phyloP scores from a whole-genome alignment of 257 asterid species.

The Penstemon eatonii region DNA sequence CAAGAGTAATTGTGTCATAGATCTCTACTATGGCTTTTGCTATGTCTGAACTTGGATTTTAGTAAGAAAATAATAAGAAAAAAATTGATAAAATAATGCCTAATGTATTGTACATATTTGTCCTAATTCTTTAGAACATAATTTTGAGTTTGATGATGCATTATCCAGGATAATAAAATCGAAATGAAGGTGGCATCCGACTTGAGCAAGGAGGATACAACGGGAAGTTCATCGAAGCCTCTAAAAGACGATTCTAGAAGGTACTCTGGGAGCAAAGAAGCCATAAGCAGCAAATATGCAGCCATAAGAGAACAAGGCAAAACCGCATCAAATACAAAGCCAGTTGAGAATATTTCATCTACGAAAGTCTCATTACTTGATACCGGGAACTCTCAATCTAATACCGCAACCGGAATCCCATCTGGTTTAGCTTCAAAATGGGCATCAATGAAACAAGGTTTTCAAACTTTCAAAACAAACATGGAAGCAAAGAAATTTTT shows the following conservation, averaged over 20 bases:
- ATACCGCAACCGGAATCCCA: constrained; percentile 32
- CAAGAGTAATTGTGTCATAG: no score
- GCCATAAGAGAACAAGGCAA: constrained; percentile 76
- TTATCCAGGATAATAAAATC: constrained; percentile 48
- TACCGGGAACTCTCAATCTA: constrained; percentile 42
- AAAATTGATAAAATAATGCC: no score
- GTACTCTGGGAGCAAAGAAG: constrained; percentile 79
- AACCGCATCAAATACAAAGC: constrained; percentile 37
- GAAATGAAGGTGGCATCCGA: constrained; percentile 54
- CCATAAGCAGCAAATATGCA: constrained; percentile 78
- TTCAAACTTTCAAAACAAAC: constrained; percentile 68
- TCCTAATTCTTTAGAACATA: not conserved
- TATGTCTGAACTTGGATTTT: no score
- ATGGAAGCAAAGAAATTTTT: constrained; percentile 72
- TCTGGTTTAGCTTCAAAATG: constrained; percentile 78
- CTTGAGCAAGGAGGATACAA: constrained; percentile 43
- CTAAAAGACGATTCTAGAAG: constrained; percentile 53
- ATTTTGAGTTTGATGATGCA: constrained; percentile 6
- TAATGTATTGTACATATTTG: not conserved
- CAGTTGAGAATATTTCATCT: constrained; percentile 54
- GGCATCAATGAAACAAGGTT: constrained; percentile 96
- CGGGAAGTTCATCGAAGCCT: constrained; percentile 75
- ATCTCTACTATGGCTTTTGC: no score
- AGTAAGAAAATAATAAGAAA: no score
- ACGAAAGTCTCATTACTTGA: constrained; percentile 83